Percentiles rank a stretch among this genome's conserved stretches.
Conservation (phyloP, 1,284 basidiomycete genomes). For the Phlebopus sp. region DNA sequence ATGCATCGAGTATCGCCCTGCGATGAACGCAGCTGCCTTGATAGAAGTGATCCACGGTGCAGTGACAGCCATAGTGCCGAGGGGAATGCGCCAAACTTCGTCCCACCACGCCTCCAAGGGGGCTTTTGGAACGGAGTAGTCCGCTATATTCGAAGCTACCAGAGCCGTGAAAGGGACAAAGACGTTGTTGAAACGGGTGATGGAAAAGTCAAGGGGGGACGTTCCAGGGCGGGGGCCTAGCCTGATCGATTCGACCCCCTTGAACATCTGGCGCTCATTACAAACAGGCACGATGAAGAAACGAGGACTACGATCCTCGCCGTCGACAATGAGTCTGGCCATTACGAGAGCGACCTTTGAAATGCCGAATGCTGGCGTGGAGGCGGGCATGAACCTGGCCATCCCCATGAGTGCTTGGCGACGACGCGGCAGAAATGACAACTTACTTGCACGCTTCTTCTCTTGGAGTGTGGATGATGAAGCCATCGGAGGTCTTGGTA, state of each 20-base stretch:
- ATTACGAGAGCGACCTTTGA: constrained; percentile 53
- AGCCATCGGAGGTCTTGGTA: constrained; percentile 45
- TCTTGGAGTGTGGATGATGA: constrained; percentile 51
- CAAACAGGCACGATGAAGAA: constrained; percentile 53
- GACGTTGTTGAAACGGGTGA: constrained; percentile 22
- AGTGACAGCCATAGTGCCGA: constrained; percentile 48
- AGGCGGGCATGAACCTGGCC: constrained; percentile 57
- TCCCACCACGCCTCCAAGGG: constrained; percentile 49
- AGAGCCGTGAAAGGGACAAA: constrained; percentile 32
- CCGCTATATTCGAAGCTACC: constrained; percentile 40
- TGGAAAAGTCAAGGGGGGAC: constrained; percentile 23
- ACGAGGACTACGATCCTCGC: constrained; percentile 46
- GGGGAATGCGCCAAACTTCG: constrained; percentile 50
- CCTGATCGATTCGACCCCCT: constrained; percentile 14
- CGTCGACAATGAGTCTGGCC: constrained; percentile 49
- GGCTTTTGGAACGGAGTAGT: constrained; percentile 35
- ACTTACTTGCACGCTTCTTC: constrained; percentile 57
- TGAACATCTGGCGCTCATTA: constrained; percentile 46
- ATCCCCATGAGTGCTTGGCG: background rate
- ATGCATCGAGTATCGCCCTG: constrained; percentile 48
- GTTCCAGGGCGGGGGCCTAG: constrained; percentile 22
- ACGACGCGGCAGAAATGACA: background rate
- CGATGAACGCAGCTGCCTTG: constrained; percentile 48
- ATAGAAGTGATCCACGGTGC: constrained; percentile 46
- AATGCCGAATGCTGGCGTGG: constrained; percentile 49